Base-by-base conservation (phyloP, 1,284 basidiomycete species). In the Cryptococcus sp. region DNA sequence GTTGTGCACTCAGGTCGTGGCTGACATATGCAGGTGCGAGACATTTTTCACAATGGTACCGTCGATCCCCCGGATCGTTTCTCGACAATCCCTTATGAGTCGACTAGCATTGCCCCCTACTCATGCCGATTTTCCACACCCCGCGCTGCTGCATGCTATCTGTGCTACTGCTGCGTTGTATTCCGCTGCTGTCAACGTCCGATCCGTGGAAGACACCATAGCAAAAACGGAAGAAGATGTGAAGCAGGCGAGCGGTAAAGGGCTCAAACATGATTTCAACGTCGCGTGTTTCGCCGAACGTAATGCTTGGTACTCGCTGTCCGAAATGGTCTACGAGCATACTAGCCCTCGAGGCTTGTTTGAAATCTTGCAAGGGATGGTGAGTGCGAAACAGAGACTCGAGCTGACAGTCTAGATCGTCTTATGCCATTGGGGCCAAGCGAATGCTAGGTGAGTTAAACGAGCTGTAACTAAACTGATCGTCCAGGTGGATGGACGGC, bases 91-190 rank as follows among this genome's bases (percentile, higher is more conserved):
- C 2, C 79, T 82, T 61, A 61, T 77, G 22, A 49, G 70, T 13
- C 69, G 77, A 3, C 70, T 82, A 35, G 60, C 71, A 5, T 73
- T 81, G n/a, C 77, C 79, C 2, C 80, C 81, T 0, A 68, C 71
- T 1, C 74, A 79, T 48, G n/a, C 60, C 7, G 62, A 71, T 7
- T 82, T 80, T 60, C 81, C 80, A 11, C 78, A 80, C 53, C 52
- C 63, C 1, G 69, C 75, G 1, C 63, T 81, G 1, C 63, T 82
- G 0, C 81, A 82, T 62, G 72, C 76, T 20, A 79, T 82, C 42
- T 78, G 78, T 53, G 78, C 79, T 15, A 66, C 75, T 19, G 67
- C 77, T 0, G 72, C 76, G 1, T 67, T 76, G 16, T 76, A 75
- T 51, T 68, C 73, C 4, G 71, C 72, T 3, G 69, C 71, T 0